Evolutionary conservation across 495 filamentous ascomycete genomes (phyloP).

Genomic region (Talaromyces ruber): DNA sequence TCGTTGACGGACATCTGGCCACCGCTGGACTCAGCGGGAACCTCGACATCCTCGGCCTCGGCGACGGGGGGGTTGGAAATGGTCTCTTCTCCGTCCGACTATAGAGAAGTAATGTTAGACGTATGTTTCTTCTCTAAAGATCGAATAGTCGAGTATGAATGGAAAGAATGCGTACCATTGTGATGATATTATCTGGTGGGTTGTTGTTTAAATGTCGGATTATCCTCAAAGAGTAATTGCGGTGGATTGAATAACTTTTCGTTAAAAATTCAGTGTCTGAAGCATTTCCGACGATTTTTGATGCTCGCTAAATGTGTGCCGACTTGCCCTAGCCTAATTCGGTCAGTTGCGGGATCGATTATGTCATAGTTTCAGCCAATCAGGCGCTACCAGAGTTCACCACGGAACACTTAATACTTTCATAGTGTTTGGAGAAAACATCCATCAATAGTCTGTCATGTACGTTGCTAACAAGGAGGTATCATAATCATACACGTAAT

Average conservation of each 20-base stretch:
- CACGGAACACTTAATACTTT: neutral
- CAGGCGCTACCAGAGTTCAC: neutral
- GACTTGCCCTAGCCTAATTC: constrained; percentile 4
- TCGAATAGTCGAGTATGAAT: neutral
- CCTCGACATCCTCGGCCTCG: constrained; percentile 82
- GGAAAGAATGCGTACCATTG: constrained; percentile 32
- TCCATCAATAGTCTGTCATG: constrained; percentile 11
- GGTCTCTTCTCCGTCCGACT: constrained; percentile 88
- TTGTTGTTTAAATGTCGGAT: constrained; percentile 37
- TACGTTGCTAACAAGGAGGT: constrained; percentile 21
- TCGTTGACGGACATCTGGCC: constrained; percentile 98
- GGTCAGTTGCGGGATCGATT: neutral
- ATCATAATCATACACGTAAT: constrained; percentile 42
- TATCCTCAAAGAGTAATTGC: constrained; percentile 53
- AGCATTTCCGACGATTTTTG: constrained; percentile 1
- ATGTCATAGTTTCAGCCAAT: constrained; percentile 1
- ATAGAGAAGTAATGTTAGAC: neutral
- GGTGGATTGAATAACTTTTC: neutral
- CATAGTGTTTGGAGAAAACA: neutral
- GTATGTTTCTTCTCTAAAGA: neutral
- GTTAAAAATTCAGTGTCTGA: neutral
- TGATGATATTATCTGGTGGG: neutral
- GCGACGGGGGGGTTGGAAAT: constrained; percentile 57
- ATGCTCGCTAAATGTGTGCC: constrained; percentile 6
- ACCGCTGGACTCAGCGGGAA: constrained; percentile 74